phyloP scores from a whole-genome alignment of 2,329 filamentous ascomycete species.

The Penicillium sp. region DNA sequence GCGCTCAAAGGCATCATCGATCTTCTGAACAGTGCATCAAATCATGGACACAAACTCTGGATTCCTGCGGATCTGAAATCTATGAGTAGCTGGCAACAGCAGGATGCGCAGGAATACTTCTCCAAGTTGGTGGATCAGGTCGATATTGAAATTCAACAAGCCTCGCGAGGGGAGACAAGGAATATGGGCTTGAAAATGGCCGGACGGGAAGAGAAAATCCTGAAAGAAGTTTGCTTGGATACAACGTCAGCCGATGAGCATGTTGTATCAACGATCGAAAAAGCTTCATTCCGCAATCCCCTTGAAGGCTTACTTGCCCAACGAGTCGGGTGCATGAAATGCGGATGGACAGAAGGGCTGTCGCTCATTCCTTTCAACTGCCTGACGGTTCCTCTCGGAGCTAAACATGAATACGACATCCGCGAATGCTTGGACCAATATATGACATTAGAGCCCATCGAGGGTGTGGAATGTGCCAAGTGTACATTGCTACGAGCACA shows the following conservation, averaged over 20 bases:
- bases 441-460: slow-evolving; percentile 81
- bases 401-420: slow-evolving; percentile 70
- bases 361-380: slow-evolving; percentile 94
- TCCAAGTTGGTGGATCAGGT: slow-evolving; percentile 86
- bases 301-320: slow-evolving; percentile 88
- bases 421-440: slow-evolving; percentile 83
- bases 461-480: slow-evolving; percentile 88
- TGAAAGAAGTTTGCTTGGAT: slow-evolving; percentile 32
- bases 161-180: slow-evolving; percentile 52
- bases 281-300: slow-evolving; percentile 67
- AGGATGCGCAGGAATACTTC: slow-evolving; percentile 97
- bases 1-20: slow-evolving; percentile 70
- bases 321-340: slow-evolving; percentile 82
- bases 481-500: slow-evolving; percentile 76
- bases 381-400: slow-evolving; percentile 80
- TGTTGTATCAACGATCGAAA: slow-evolving; percentile 26
- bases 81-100: slow-evolving; percentile 94
- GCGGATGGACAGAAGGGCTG: slow-evolving; percentile 85
- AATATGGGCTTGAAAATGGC: slow-evolving; percentile 50
- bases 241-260: slow-evolving; percentile 20
- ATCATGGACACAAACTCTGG: slow-evolving; percentile 80
- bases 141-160: slow-evolving; percentile 73
- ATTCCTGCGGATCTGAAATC: slow-evolving; percentile 81
- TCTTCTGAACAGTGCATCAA: slow-evolving; percentile 71
- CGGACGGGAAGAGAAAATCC: slow-evolving; percentile 42